Evolutionary conservation across 495 filamentous ascomycete species (phyloP).

Genomic region (Aspergillus egyptiacus): DNA sequence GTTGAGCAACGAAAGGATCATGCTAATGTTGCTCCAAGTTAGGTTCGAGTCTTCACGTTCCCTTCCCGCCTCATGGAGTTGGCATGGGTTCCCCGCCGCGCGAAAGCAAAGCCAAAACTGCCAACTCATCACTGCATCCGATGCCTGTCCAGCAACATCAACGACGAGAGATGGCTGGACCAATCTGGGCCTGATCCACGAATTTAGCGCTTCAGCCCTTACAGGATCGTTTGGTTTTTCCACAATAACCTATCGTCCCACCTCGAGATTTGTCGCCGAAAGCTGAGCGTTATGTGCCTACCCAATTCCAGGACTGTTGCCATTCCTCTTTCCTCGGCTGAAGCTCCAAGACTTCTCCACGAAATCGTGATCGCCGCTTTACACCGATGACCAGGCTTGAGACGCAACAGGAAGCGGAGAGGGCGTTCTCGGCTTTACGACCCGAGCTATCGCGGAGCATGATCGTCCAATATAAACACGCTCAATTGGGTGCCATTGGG

Average conservation of each 20-base stretch:
- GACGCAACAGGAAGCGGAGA: not conserved
- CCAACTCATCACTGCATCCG: slow-evolving; percentile 88
- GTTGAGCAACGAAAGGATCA: slow-evolving; percentile 3
- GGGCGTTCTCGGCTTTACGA: slow-evolving; percentile 8
- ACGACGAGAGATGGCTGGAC: slow-evolving; percentile 22
- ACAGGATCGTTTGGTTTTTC: slow-evolving; percentile 1
- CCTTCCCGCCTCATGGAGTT: slow-evolving; percentile 15
- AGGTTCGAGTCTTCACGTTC: slow-evolving; percentile 8
- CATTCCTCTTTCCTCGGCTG: not conserved
- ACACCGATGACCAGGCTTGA: slow-evolving; percentile 1
- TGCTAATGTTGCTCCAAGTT: slow-evolving; percentile 18
- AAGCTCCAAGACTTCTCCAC: not conserved
- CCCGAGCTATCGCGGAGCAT: slow-evolving; percentile 15
- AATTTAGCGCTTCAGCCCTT: slow-evolving; percentile 12
- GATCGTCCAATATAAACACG: slow-evolving; percentile 15
- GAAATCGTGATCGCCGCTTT: not conserved
- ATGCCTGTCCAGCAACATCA: slow-evolving; percentile 40
- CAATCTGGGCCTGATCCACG: slow-evolving; percentile 18
- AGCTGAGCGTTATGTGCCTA: not conserved
- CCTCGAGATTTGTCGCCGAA: not conserved
- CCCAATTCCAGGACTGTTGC: not conserved
- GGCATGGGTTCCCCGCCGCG: slow-evolving; percentile 24
- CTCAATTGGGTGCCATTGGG: not conserved
- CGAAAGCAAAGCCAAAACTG: slow-evolving; percentile 49
- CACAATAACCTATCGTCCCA: slow-evolving; percentile 13